A percentile compares a stretch with the other conserved stretches of the same genome.
phyloP scores from a whole-genome alignment of 2,329 filamentous ascomycete species.

The Ascochyta viciae-villosae region DNA sequence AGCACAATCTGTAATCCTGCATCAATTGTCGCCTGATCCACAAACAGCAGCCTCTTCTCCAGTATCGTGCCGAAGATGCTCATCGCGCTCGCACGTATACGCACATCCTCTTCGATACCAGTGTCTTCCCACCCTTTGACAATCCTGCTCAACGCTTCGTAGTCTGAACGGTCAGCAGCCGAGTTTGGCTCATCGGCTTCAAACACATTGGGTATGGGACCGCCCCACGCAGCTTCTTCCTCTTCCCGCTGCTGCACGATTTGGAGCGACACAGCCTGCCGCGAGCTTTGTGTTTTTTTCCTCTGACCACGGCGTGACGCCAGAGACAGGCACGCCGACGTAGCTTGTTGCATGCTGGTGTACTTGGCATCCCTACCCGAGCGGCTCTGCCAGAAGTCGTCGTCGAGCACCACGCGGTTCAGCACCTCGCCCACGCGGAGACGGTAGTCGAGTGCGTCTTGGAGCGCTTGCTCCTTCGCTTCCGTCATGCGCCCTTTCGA shows the following conservation, averaged over 20 bases:
- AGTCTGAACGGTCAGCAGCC: constrained; percentile 44
- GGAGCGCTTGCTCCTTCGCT: constrained; percentile 36
- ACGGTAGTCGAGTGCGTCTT: constrained; percentile 64
- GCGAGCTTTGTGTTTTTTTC: constrained; percentile 64
- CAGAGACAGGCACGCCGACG: constrained; percentile 67
- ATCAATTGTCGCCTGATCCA: constrained; percentile 48
- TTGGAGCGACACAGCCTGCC: constrained; percentile 60
- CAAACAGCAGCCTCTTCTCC: constrained; percentile 60
- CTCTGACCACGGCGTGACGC: constrained; percentile 69
- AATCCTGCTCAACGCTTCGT: constrained; percentile 63
- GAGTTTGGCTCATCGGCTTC: constrained; percentile 35
- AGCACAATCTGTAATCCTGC: constrained; percentile 69
- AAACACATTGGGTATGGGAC: constrained; percentile 52
- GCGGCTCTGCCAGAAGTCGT: constrained; percentile 27
- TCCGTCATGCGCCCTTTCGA: constrained; percentile 21
- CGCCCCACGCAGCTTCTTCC: constrained; percentile 63
- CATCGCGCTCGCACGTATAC: constrained; percentile 72
- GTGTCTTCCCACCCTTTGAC: constrained; percentile 72
- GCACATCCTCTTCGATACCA: constrained; percentile 69
- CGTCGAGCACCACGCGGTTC: constrained; percentile 29
- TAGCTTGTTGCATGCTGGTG: constrained; percentile 46
- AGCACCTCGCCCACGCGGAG: constrained; percentile 69
- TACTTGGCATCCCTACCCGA: constrained; percentile 5
- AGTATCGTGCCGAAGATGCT: constrained; percentile 68
- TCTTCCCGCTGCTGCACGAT: constrained; percentile 58